phyloP scores from a whole-genome alignment of 202 grass and related monocot genomes.

The Musa balbisiana region DNA sequence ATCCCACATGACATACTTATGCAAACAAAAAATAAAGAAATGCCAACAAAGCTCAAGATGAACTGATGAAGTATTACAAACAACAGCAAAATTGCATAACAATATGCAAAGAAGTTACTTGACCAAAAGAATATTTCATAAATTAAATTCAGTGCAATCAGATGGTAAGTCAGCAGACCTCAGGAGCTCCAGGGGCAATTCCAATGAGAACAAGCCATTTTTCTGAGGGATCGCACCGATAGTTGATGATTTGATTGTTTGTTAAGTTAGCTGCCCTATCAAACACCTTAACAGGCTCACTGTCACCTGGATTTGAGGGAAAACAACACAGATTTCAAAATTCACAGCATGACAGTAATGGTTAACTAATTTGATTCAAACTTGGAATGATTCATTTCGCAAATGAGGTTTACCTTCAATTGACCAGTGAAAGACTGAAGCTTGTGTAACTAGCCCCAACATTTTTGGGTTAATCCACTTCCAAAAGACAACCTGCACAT shows the following conservation, averaged over 20 bases:
- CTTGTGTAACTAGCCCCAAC: slow-evolving; percentile 25
- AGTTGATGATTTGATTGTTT: slow-evolving; percentile 97
- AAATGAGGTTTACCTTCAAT: slow-evolving; percentile 17
- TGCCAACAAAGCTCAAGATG: no score
- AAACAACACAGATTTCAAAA: no score
- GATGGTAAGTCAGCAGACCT: slow-evolving; percentile 31
- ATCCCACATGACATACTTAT: no score
- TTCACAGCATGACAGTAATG: slow-evolving; percentile 1
- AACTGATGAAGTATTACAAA: no score
- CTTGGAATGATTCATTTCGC: no score
- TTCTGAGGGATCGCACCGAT: slow-evolving; percentile 61
- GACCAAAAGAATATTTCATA: not conserved
- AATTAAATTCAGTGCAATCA: no score
- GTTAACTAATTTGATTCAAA: no score
- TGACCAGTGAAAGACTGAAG: slow-evolving; percentile 27
- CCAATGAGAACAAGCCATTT: slow-evolving; percentile 99
- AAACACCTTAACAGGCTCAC: slow-evolving; percentile 77
- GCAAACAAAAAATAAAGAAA: no score
- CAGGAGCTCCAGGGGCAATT: slow-evolving; percentile 85
- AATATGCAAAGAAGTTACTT: not conserved
- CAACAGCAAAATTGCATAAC: no score
- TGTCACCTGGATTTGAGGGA: slow-evolving; percentile 38
- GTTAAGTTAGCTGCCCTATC: slow-evolving; percentile 86
- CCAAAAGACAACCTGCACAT: slow-evolving; percentile 39
- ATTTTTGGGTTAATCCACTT: slow-evolving; percentile 25